phyloP scores from a whole-genome alignment of 2,329 filamentous ascomycete species.

The Rhynchosporium agropyri region DNA sequence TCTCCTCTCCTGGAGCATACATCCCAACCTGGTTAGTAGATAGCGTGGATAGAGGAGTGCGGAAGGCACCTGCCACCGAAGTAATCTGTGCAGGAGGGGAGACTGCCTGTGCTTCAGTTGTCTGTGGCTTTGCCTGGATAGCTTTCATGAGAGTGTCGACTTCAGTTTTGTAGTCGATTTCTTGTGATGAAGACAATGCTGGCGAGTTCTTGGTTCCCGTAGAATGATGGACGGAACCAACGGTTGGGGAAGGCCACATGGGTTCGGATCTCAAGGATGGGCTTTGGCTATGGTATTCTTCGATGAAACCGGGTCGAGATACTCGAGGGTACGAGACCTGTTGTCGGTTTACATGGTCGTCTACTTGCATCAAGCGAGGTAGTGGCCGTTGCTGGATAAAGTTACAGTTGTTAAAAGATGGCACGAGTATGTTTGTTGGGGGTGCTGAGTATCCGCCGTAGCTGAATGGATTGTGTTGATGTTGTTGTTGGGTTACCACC shows the following conservation, averaged over 20 bases:
- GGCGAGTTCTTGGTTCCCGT: conserved; percentile 25
- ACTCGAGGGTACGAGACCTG: conserved; percentile 42
- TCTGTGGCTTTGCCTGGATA: conserved; percentile 69
- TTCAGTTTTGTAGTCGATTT: conserved; percentile 74
- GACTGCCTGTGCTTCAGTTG: conserved; percentile 41
- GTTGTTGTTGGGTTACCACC: conserved; percentile 42
- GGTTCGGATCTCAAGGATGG: conserved; percentile 45
- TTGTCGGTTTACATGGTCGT: conserved; percentile 27
- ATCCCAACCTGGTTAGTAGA: conserved; percentile 14
- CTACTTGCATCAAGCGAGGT: conserved; percentile 40
- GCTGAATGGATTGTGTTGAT: conserved; percentile 47
- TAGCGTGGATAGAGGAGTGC: conserved; percentile 41
- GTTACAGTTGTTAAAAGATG: conserved; percentile 35
- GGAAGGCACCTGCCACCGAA: conserved; percentile 39
- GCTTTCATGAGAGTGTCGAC: conserved; percentile 88
- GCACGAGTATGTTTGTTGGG: conserved; percentile 37
- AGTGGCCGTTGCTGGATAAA: conserved; percentile 39
- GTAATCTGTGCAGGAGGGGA: conserved; percentile 31
- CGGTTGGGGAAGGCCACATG: conserved; percentile 30
- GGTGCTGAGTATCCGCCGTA: conserved; percentile 45
- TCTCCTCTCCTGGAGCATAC: conserved; percentile 20
- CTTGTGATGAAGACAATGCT: conserved; percentile 29
- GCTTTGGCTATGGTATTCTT: conserved; percentile 42
- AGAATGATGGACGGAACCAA: conserved; percentile 26
- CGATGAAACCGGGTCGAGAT: conserved; percentile 40